Conservation (phyloP, 768 basidiomycete species). For the Naematelia encephala region DNA sequence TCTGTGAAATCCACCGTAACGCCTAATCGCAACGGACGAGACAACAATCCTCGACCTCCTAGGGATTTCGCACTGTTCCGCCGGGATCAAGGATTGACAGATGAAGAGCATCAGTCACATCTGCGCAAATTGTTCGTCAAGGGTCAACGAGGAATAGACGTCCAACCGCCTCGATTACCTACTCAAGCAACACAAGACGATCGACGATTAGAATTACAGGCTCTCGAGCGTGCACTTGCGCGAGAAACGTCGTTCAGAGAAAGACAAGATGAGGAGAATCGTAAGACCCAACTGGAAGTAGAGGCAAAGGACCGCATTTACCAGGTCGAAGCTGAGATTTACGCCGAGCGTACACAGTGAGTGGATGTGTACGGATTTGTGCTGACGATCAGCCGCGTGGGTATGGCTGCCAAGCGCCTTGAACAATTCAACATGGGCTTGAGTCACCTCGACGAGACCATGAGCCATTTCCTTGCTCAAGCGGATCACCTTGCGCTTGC, state of each 20-base stretch:
- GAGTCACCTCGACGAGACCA: conserved; percentile 18
- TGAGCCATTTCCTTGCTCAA: conserved; percentile 25
- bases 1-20: neutral
- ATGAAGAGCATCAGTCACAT: conserved; percentile 22
- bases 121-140: conserved; percentile 33
- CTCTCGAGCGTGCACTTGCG: conserved; percentile 20
- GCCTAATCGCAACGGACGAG: conserved; percentile 2
- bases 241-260: conserved; percentile 30
- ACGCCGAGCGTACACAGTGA: conserved; percentile 24
- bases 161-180: neutral
- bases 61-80: neutral
- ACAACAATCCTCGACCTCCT: neutral
- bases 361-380: conserved; percentile 10
- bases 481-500: conserved; percentile 19
- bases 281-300: conserved; percentile 19
- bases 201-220: conserved; percentile 21
- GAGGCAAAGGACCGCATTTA: conserved; percentile 18
- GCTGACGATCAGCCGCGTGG: conserved; percentile 1
- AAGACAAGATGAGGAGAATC: conserved; percentile 15
- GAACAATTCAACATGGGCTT: conserved; percentile 16
- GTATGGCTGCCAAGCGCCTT: conserved; percentile 12
- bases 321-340: conserved; percentile 27
- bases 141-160: conserved; percentile 15
- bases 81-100: conserved; percentile 19
- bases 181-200: conserved; percentile 1